Percentiles rank a stretch among this genome's conserved stretches.
phyloP scores from a whole-genome alignment of 2,329 filamentous ascomycete species.

The Dissoconium aciculare region DNA sequence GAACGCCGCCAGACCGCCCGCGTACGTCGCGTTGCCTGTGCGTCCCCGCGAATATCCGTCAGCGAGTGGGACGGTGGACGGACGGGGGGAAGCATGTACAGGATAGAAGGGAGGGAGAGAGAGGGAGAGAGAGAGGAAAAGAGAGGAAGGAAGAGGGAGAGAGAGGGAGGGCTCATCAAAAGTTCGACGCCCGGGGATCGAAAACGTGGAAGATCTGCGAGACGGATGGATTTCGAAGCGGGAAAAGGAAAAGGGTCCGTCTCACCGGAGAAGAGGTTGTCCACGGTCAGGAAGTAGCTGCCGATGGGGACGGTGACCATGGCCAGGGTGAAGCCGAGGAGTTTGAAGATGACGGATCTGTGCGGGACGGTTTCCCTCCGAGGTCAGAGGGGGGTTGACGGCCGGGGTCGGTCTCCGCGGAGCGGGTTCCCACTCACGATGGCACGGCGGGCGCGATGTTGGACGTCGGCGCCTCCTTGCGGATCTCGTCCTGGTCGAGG shows the following conservation, averaged over 20 bases:
- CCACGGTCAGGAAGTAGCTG: slow-evolving; percentile 71
- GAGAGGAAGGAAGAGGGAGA: too few species aligned
- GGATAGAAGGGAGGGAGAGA: too few species aligned
- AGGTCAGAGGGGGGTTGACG: background rate
- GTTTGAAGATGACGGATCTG: slow-evolving; percentile 75
- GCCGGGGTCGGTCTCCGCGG: background rate
- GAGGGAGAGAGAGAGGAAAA: too few species aligned
- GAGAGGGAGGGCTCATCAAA: too few species aligned
- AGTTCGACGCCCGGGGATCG: too few species aligned
- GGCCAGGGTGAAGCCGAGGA: slow-evolving; percentile 76
- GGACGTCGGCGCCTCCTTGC: slow-evolving; percentile 37
- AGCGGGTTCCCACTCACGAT: slow-evolving; percentile 40
- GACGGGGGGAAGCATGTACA: too few species aligned
- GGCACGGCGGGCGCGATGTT: slow-evolving; percentile 73
- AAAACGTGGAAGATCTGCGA: too few species aligned
- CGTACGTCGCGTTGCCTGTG: slow-evolving; percentile 73
- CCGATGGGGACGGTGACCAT: slow-evolving; percentile 82
- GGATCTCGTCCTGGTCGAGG: slow-evolving; percentile 31
- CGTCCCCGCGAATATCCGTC: slow-evolving; percentile 1
- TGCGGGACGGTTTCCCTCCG: too few species aligned
- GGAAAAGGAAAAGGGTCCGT: too few species aligned
- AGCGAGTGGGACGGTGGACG: too few species aligned
- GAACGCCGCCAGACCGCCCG: slow-evolving; percentile 70
- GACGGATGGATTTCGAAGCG: too few species aligned
- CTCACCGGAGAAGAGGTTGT: slow-evolving; percentile 62